Conservation (phyloP, 2,329 filamentous ascomycete species). For the Didymella glomerata region DNA sequence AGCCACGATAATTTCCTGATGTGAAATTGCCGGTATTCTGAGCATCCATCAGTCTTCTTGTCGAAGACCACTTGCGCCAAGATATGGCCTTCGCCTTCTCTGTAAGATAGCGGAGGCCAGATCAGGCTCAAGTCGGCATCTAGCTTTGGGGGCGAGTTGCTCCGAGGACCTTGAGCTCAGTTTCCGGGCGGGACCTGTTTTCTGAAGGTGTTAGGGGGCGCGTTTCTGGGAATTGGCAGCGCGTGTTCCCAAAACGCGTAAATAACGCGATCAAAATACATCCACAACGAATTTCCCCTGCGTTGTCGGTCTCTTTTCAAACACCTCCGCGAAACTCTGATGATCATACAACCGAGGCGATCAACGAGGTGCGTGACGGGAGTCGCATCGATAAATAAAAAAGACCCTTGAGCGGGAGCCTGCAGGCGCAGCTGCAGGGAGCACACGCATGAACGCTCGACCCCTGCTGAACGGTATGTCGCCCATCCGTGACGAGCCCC, state of each 20-base stretch:
- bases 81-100: not conserved
- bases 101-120: slow-evolving; percentile 2
- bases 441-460: slow-evolving; percentile 12
- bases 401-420: slow-evolving; percentile 8
- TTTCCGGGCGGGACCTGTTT: slow-evolving; percentile 2
- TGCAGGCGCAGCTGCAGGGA: slow-evolving; percentile 19
- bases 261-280: slow-evolving; percentile 15
- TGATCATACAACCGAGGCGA: slow-evolving; percentile 18
- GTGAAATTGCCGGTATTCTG: slow-evolving; percentile 3
- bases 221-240: not conserved
- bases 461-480: slow-evolving; percentile 15
- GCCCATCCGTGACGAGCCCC: not conserved
- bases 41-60: slow-evolving; percentile 3
- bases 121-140: slow-evolving; percentile 12
- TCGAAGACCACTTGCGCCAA: slow-evolving; percentile 9
- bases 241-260: slow-evolving; percentile 17
- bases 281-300: slow-evolving; percentile 23
- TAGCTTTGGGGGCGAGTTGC: slow-evolving; percentile 8
- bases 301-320: slow-evolving; percentile 6
- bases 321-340: slow-evolving; percentile 10
- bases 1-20: slow-evolving; percentile 18
- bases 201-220: not conserved
- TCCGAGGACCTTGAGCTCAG: slow-evolving; percentile 3
- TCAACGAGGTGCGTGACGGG: slow-evolving; percentile 17
- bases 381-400: slow-evolving; percentile 11